These are phyloP conservation scores for Parasitella parasitica DNA, from an alignment of 371 early-diverging fungal genomes.

Conservation along the genomic window DNA sequence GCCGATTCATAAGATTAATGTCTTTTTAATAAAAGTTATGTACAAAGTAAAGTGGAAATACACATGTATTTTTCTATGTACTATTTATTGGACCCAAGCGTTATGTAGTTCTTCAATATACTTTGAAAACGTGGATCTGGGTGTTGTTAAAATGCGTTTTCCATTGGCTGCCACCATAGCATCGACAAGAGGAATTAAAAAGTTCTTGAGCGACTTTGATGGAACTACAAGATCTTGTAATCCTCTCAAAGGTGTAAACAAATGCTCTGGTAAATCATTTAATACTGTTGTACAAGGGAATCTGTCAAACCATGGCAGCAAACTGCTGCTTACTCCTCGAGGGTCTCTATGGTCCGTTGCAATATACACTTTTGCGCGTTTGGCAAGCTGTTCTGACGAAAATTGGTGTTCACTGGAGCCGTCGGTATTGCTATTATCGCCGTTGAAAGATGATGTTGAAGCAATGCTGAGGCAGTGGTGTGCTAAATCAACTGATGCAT, in stretches of 20 bases:
- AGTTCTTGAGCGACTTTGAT: conserved; percentile 22
- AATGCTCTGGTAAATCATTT: conserved; percentile 27
- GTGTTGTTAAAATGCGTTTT: conserved; percentile 29
- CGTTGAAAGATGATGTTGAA: background rate
- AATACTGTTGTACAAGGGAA: conserved; percentile 42
- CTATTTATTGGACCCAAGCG: conserved; percentile 22
- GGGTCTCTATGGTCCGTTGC: conserved; percentile 46
- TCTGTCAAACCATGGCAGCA: conserved; percentile 33
- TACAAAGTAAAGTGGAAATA: conserved; percentile 1
- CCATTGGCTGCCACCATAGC: conserved; percentile 50
- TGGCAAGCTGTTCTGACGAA: background rate
- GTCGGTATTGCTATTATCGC: background rate
- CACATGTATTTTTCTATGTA: conserved; percentile 10
- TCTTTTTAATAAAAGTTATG: background rate
- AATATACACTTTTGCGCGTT: conserved; percentile 19
- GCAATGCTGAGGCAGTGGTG: background rate
- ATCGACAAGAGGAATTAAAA: conserved; percentile 40
- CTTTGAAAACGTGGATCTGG: conserved; percentile 47
- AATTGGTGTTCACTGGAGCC: background rate
- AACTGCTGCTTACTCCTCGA: conserved; percentile 12
- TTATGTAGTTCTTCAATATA: conserved; percentile 37
- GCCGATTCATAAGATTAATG: conserved; percentile 43
- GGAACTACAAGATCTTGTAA: conserved; percentile 29
- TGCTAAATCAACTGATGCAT: background rate
- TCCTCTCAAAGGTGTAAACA: conserved; percentile 30